Percentiles rank a stretch among this genome's conserved stretches.
These are phyloP conservation scores for Aureobasidium sp. DNA, from an alignment of 2,329 filamentous ascomycete species.

Conservation along the genomic window DNA sequence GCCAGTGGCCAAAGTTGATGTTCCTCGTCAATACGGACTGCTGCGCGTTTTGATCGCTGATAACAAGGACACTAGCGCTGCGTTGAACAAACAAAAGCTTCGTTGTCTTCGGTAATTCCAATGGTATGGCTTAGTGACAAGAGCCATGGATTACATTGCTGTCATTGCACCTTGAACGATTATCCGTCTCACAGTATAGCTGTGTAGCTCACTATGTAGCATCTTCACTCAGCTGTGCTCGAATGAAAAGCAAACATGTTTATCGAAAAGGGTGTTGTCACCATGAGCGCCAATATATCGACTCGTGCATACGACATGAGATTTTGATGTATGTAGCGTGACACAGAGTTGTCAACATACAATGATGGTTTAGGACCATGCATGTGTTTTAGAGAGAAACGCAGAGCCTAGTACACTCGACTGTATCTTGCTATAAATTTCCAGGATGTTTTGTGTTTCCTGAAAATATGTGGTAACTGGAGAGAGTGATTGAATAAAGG, in stretches of 20 bases:
- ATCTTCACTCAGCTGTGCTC: background rate
- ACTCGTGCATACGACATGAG: too few relatives aligned
- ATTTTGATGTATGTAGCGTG: too few relatives aligned
- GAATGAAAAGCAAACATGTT: background rate
- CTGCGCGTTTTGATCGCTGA: background rate
- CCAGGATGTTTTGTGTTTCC: background rate
- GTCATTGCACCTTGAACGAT: background rate
- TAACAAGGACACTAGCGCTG: too few relatives aligned
- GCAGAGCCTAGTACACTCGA: too few relatives aligned
- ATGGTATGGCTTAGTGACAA: background rate
- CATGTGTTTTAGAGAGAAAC: too few relatives aligned
- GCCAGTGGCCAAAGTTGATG: constrained; percentile 8
- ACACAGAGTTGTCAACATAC: too few relatives aligned
- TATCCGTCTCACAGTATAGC: background rate
- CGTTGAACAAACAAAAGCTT: background rate
- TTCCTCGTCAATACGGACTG: background rate
- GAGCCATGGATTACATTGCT: background rate
- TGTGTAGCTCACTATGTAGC: too few relatives aligned
- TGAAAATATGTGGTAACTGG: background rate
- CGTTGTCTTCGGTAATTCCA: background rate
- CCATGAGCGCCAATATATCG: too few relatives aligned
- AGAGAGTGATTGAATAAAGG: background rate
- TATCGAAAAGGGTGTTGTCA: too few relatives aligned
- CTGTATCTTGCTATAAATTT: background rate
- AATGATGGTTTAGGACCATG: too few relatives aligned